A percentile compares a stretch with the other conserved stretches of the same genome.
phyloP scores from a whole-genome alignment of 148 eudicot species.

The Diospyros kaki region DNA sequence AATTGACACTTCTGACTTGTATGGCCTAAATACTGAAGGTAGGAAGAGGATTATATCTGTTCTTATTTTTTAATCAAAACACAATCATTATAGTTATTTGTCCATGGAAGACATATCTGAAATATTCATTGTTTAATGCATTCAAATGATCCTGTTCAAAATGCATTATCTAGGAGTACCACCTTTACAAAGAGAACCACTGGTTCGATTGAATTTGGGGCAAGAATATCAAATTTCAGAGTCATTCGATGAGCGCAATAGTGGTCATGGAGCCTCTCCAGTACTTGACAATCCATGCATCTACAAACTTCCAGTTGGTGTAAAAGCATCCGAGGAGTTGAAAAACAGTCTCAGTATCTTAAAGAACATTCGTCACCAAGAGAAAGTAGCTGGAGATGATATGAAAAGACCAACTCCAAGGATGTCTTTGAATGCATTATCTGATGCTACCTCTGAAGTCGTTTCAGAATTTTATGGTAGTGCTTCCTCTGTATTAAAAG shows the following conservation, averaged over 20 bases:
- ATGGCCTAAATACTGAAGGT: slow-evolving; percentile 46
- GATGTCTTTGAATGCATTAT: slow-evolving; percentile 29
- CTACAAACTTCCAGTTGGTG: slow-evolving; percentile 82
- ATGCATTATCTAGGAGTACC: slow-evolving; percentile 34
- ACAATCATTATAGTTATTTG: neutral
- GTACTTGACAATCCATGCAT: slow-evolving; percentile 44
- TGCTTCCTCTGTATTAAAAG: slow-evolving; percentile 35
- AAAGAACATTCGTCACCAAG: slow-evolving; percentile 23
- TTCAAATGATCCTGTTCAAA: neutral
- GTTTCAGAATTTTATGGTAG: slow-evolving; percentile 36
- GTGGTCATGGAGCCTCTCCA: slow-evolving; percentile 27
- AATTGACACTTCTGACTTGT: slow-evolving; percentile 23
- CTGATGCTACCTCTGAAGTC: slow-evolving; percentile 31
- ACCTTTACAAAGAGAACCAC: slow-evolving; percentile 43
- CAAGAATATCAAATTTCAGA: slow-evolving; percentile 31
- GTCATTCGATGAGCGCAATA: slow-evolving; percentile 30
- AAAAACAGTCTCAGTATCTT: slow-evolving; percentile 29
- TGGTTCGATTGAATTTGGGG: slow-evolving; percentile 37
- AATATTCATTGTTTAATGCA: neutral
- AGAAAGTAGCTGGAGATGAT: slow-evolving; percentile 25
- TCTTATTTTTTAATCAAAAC: neutral
- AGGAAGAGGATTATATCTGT: neutral
- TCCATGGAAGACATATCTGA: neutral
- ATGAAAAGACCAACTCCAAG: slow-evolving; percentile 25
- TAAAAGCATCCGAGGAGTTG: slow-evolving; percentile 42